Percentiles rank a stretch among this genome's conserved stretches.
phyloP scores from a whole-genome alignment of 2,329 filamentous ascomycete genomes.

The Nectriaceae sp. region DNA sequence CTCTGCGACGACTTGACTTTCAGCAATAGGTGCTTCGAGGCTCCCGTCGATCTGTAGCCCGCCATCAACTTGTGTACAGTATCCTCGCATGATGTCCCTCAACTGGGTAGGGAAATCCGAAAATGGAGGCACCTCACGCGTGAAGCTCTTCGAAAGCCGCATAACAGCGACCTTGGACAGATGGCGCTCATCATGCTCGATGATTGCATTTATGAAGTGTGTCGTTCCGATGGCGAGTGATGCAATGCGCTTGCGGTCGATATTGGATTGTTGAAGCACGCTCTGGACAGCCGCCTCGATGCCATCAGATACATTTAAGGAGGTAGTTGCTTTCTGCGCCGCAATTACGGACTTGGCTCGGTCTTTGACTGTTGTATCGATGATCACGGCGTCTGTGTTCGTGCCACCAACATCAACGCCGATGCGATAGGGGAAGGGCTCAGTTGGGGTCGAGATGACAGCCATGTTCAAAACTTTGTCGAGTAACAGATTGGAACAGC shows the following conservation, averaged over 20 bases:
- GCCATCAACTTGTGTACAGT: conserved; percentile 44
- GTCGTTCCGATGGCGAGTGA: conserved; percentile 53
- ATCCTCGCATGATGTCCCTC: conserved; percentile 42
- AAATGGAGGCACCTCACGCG: conserved; percentile 46
- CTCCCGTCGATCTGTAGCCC: conserved; percentile 50
- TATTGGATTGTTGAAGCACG: conserved; percentile 39
- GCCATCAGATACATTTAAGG: neutral
- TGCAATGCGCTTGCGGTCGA: conserved; percentile 41
- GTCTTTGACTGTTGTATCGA: neutral
- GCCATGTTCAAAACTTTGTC: neutral
- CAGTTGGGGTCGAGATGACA: neutral
- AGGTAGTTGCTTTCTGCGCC: neutral
- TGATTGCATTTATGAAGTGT: conserved; percentile 52
- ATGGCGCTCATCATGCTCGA: conserved; percentile 45
- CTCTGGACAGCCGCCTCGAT: conserved; percentile 48
- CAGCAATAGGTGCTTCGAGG: conserved; percentile 33
- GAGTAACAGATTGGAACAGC: neutral
- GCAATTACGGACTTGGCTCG: neutral
- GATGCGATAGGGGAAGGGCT: conserved; percentile 1
- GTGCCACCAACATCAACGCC: neutral
- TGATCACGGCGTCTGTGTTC: neutral
- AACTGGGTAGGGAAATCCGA: conserved; percentile 46
- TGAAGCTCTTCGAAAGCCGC: conserved; percentile 47
- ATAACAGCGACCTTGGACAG: conserved; percentile 48
- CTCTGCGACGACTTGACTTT: conserved; percentile 37